Percentiles rank a stretch among this genome's conserved stretches.
These are phyloP conservation scores for Aspergillus indologenus DNA, from an alignment of 495 filamentous ascomycete species.

Conservation along the genomic window DNA sequence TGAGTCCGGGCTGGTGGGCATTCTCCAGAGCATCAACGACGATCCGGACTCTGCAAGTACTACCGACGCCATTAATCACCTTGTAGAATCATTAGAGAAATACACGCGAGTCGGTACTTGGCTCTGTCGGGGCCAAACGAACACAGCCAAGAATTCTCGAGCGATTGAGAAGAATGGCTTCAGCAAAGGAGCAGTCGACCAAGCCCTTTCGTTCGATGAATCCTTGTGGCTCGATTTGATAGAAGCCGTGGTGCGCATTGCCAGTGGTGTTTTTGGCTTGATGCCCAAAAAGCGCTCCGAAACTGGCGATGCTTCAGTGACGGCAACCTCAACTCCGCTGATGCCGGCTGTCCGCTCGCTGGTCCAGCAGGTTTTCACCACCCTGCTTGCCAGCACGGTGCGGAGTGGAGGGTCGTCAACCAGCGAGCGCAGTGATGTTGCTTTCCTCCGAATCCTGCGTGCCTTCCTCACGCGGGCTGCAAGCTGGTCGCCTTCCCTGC, in stretches of 20 bases:
- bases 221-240: slow-evolving; percentile 88
- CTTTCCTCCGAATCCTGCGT: slow-evolving; percentile 85
- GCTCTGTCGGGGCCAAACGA: slow-evolving; percentile 90
- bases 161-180: slow-evolving; percentile 35
- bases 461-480: slow-evolving; percentile 86
- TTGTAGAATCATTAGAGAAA: slow-evolving; percentile 77
- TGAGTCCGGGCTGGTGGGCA: slow-evolving; percentile 71
- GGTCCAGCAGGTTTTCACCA: slow-evolving; percentile 88
- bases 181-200: slow-evolving; percentile 45
- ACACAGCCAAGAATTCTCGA: slow-evolving; percentile 47
- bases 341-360: slow-evolving; percentile 65
- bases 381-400: slow-evolving; percentile 70
- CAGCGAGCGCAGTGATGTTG: slow-evolving; percentile 55
- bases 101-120: slow-evolving; percentile 89
- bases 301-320: slow-evolving; percentile 2
- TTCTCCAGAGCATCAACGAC: slow-evolving; percentile 56
- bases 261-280: slow-evolving; percentile 54
- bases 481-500: slow-evolving; percentile 75
- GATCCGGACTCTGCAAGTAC: slow-evolving; percentile 53
- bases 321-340: slow-evolving; percentile 31
- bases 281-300: slow-evolving; percentile 25
- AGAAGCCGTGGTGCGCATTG: slow-evolving; percentile 76
- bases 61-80: slow-evolving; percentile 51
- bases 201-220: slow-evolving; percentile 72
- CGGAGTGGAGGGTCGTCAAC: slow-evolving; percentile 31